Percentiles rank a stretch among this genome's conserved stretches.
Conservation (phyloP, 164 flowering plant genomes). For the Aristolochia californica region DNA sequence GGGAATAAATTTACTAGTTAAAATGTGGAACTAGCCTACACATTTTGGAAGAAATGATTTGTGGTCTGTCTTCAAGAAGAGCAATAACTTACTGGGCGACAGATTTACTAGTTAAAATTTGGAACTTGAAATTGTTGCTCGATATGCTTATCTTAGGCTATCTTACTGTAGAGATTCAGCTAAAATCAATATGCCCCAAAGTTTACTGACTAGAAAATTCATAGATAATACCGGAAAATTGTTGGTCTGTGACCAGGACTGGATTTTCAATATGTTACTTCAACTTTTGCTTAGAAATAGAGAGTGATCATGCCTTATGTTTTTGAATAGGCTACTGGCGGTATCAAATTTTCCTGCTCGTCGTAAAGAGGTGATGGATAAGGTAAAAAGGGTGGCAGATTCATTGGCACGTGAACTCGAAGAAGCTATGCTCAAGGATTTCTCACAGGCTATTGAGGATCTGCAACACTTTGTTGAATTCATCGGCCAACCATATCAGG, state of each 20-base stretch:
- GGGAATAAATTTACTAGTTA: too few relatives aligned
- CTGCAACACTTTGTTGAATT: conserved; percentile 37
- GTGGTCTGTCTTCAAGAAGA: too few relatives aligned
- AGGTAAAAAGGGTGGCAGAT: conserved; percentile 65
- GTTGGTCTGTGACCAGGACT: neutral
- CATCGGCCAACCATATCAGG: conserved; percentile 42
- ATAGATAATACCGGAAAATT: neutral
- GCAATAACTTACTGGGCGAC: too few relatives aligned
- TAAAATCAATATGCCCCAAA: neutral
- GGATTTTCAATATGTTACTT: neutral
- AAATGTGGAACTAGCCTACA: too few relatives aligned
- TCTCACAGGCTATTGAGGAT: conserved; percentile 21
- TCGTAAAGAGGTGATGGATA: conserved; percentile 39
- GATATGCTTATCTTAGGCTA: neutral
- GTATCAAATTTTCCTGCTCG: conserved; percentile 66
- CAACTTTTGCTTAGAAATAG: neutral
- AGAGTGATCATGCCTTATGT: neutral
- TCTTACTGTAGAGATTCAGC: neutral
- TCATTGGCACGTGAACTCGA: conserved; percentile 63
- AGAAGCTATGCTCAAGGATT: conserved; percentile 76
- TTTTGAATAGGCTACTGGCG: conserved; percentile 43
- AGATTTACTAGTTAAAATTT: neutral
- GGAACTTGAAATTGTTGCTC: neutral
- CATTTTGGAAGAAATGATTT: too few relatives aligned
- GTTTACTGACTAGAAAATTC: neutral